These are phyloP conservation scores for Agaricus blazei DNA, from an alignment of 768 basidiomycete genomes.

Conservation along the genomic window DNA sequence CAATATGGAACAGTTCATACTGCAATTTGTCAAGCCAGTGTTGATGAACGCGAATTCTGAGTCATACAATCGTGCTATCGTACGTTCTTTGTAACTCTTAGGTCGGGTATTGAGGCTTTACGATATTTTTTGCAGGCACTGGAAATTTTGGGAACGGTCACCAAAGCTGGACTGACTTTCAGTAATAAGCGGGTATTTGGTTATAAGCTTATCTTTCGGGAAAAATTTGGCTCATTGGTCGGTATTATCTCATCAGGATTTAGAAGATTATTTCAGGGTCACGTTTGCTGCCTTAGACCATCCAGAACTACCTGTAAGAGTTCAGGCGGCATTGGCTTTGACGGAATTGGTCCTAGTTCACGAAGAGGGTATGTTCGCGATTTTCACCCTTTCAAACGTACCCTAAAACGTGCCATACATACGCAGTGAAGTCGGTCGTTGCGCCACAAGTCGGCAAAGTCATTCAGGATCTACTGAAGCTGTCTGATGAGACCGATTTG, in stretches of 20 bases:
- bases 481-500: constrained; percentile 88
- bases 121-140: constrained; percentile 47
- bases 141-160: constrained; percentile 73
- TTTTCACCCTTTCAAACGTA: no score
- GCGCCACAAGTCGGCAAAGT: constrained; percentile 80
- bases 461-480: constrained; percentile 82
- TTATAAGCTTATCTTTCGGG: no score
- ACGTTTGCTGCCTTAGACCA: constrained; percentile 71
- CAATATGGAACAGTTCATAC: constrained; percentile 73
- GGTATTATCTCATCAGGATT: constrained; percentile 34
- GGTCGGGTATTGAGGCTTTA: not conserved
- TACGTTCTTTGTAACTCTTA: constrained; percentile 31
- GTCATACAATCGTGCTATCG: constrained; percentile 75
- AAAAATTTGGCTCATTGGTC: no score
- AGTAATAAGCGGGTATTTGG: constrained; percentile 50
- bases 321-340: constrained; percentile 77
- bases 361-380: constrained; percentile 43
- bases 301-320: constrained; percentile 73
- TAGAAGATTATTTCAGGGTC: constrained; percentile 60
- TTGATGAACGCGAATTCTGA: constrained; percentile 47
- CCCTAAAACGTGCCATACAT: not conserved
- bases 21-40: constrained; percentile 70
- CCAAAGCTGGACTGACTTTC: constrained; percentile 67
- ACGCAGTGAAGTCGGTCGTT: constrained; percentile 62
- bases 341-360: constrained; percentile 68